phyloP scores from a whole-genome alignment of 2,329 filamentous ascomycete species.

The Ceratocystis cacaofunesta region DNA sequence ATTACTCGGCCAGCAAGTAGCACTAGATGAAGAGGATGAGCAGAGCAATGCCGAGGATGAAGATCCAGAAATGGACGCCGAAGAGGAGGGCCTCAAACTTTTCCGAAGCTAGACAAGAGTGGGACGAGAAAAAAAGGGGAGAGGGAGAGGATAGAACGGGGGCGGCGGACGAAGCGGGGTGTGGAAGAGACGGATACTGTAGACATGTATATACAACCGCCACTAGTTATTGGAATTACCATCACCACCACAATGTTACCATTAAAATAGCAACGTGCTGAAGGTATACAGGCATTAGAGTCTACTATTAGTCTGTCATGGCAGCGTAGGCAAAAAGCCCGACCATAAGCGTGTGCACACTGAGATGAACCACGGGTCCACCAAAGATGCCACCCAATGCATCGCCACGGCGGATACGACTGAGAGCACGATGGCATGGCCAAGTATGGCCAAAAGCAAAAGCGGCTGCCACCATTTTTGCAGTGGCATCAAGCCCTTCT shows the following conservation, averaged over 20 bases:
- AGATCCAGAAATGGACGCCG: slow-evolving; percentile 34
- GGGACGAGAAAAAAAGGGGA: slow-evolving; percentile 5
- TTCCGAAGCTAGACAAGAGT: slow-evolving; percentile 30
- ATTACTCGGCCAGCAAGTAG: slow-evolving; percentile 55
- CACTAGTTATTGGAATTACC: slow-evolving; percentile 1
- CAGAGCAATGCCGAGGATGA: slow-evolving; percentile 38
- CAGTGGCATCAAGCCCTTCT: slow-evolving; percentile 22
- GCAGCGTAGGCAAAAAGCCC: slow-evolving; percentile 23
- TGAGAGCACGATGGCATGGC: slow-evolving; percentile 31
- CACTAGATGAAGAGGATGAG: slow-evolving; percentile 44
- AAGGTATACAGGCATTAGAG: background rate
- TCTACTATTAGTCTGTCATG: background rate
- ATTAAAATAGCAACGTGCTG: background rate
- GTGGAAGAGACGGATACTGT: background rate
- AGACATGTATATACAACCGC: slow-evolving; percentile 13
- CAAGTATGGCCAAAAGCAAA: slow-evolving; percentile 36
- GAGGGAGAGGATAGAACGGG: slow-evolving; percentile 14
- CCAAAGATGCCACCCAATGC: slow-evolving; percentile 25
- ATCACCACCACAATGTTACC: background rate
- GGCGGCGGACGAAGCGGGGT: too few species aligned
- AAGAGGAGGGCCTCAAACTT: slow-evolving; percentile 38
- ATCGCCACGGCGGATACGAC: slow-evolving; percentile 22
- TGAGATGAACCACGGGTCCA: slow-evolving; percentile 33
- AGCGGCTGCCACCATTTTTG: slow-evolving; percentile 26
- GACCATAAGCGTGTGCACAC: slow-evolving; percentile 28